phyloP scores from a whole-genome alignment of 352 stramenopile genomes.

The Achlya hypogyna region DNA sequence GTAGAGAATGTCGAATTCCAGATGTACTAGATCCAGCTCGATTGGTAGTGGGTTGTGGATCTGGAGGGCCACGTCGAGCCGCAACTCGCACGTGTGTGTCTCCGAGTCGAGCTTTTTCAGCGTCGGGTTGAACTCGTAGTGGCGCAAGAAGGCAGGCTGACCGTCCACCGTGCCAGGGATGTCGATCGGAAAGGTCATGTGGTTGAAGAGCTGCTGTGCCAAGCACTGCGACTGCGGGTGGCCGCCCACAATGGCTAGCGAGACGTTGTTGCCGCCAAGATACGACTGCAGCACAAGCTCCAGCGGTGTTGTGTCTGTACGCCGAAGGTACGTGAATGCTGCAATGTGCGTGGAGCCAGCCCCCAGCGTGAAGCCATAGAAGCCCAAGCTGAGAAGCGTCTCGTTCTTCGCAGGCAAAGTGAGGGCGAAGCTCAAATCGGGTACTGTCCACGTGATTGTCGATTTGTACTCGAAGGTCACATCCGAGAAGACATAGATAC shows the following conservation, averaged over 20 bases:
- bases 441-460: constrained; percentile 62
- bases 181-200: constrained; percentile 48
- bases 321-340: constrained; percentile 57
- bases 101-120: constrained; percentile 72
- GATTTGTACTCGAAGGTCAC: constrained; percentile 62
- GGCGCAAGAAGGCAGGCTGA: constrained; percentile 52
- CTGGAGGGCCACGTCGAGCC: constrained; percentile 55
- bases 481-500: constrained; percentile 75
- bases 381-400: constrained; percentile 50
- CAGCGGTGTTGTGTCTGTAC: constrained; percentile 49
- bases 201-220: constrained; percentile 55
- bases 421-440: constrained; percentile 50
- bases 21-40: constrained; percentile 53
- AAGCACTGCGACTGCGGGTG: constrained; percentile 47
- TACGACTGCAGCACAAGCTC: constrained; percentile 63
- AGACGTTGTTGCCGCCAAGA: constrained; percentile 48
- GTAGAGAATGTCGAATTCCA: constrained; percentile 67
- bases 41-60: constrained; percentile 78
- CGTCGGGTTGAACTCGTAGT: constrained; percentile 44
- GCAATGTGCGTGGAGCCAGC: constrained; percentile 68
- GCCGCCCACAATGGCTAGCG: constrained; percentile 42
- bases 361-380: constrained; percentile 63
- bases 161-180: constrained; percentile 64
- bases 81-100: constrained; percentile 54
- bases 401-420: constrained; percentile 26